Evolutionary conservation across 495 filamentous ascomycete genomes (phyloP), one percentile per base, ranked within the genome.

Genomic region (Lophiotrema nucula): DNA sequence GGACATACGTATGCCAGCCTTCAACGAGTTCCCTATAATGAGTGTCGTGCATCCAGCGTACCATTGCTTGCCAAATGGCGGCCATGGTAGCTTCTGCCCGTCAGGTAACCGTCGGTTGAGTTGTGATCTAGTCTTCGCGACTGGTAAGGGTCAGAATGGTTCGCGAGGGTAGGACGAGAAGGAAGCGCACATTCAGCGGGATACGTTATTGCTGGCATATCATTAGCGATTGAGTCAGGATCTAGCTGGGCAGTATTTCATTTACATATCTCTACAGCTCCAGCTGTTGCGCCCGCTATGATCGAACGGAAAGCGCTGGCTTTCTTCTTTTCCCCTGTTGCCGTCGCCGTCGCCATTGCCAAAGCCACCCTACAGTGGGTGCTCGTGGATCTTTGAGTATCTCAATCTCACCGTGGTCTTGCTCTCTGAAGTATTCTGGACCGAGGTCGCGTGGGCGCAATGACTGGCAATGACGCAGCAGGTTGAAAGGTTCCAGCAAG

Each of bases 1-100:
- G 26, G 42, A 73, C 88, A 38, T 79, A 91, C 92, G 84, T 62
- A 98, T 90, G 47, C 93, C 93, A 35, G 95, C 93, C 73, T 98
- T 98, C 58, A 91, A 73, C 24, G 91, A 92, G 75, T 98, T 98
- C 48, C 93, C 93, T 60, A 97, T 90, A 45, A 98, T 93, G 71
- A 97, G 76, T 22, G 93, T 97, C 19, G 93, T 97, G 75, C 93
- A 98, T 31, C 93, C 93, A 31, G 93, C 93, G 69, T 97, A 98
- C 93, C 93, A 98, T 66, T 95, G 91, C 53, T 71, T 76, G 26
- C 95, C 95, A 62, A 97, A 97, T 23, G 89, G 88, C 27, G 93
- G 93, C 88, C 89, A 97, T 42, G 92, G 90, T n/a, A 96, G 80
- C 76, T 93, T 96, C 74, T 92, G 75, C 39, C 84, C 84, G 53